Evolutionary conservation across 305 asterid species (phyloP), one percentile per base, ranked within the genome.

Genomic region (Rubia balearica): DNA sequence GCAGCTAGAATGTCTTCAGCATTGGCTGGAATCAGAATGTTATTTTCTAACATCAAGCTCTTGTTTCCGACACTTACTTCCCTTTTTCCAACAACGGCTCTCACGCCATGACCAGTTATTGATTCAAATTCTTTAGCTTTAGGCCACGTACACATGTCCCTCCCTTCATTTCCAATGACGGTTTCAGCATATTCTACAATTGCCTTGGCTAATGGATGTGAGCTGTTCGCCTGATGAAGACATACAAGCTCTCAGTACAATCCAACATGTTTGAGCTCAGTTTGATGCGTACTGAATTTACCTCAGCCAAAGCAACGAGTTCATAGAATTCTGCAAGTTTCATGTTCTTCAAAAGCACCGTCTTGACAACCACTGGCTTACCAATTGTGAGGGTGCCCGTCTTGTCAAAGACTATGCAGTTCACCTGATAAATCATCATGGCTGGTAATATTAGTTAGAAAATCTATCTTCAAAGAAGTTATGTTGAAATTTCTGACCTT

Each of bases 371-470:
- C 57, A 91, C 81, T 21, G 97, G 97, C 82, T 89, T 91, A 68
- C 97, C 97, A 8, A 77, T 74, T 16, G 95, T 91, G 45, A 91
- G 96, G 12, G 97, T 91, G 60, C 96, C 97, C 0, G 96, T 91
- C 82, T 91, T 91, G 81, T 91, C 96, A 59, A 91, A 91, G 42
- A 89, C 82, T 55, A 91, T 84, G 38, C 91, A 86, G 73, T 84
- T 78, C 76, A 89, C 95, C 97, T 91, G 76, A 67, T 69, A 67
- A 42, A 71, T 24, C 17, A 77, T 38, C 38, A 6, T 24, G 17
- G 17, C 57, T 51, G 57, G 57, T 1, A 16, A 51, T 51, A 51
- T 51, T 22, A 64, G 46, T 59, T 65, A 60, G 55, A 21, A 38
- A 55, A 51, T 22, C 9, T 56, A 13, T 64, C 42, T 46, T 59